Base-by-base conservation (phyloP, 306 rosid genomes). In the Senna siamea region DNA sequence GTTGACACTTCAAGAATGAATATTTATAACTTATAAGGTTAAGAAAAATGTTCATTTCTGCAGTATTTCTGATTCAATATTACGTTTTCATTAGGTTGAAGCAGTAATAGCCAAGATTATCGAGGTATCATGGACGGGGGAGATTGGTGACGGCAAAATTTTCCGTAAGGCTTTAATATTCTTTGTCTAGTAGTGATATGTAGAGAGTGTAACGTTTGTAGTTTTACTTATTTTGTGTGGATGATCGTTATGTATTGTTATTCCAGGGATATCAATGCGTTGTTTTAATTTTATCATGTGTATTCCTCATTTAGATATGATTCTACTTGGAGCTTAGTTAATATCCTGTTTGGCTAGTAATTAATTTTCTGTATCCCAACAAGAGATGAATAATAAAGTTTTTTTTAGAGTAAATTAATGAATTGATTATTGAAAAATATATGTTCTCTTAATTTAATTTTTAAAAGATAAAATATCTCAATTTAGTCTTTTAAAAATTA, bases 111-210 rank as follows among this genome's bases (percentile, higher is more conserved):
- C 77, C 79, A 83, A 79, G 86, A 85, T 93, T 75, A 83, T 87
- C 65, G 87, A 83, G 79, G 92, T 79, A 79, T 88, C 96, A 35
- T 83, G 87, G 76, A 93, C 97, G 1, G 98, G 97, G 38, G 97
- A 93, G 80, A 93, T 93, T 77, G 98, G 97, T 5, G 98, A 90
- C 74, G 98, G 98, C 40, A 93, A 93, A 82, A 93, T 90, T 75
- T 93, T 93, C 80, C 56, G 98, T 93, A 78, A 85, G 92, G 32
- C 82, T 61, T 5, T 67, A 63, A 60, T 66, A 53, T 41, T 59
- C 81, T 53, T 73, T 54, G 17, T 61, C 50, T 55, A 3, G 55
- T 8, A 19, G 57, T 46, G 32, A 73, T 50, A 60, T 67, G 19
- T 66, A 57, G 52, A 57, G 52, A 53, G 34, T 75, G 43, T 38